Evolutionary conservation across 2,329 filamentous ascomycete genomes (phyloP), one percentile per base, ranked within the genome.

Genomic region (Penicillium sp.): DNA sequence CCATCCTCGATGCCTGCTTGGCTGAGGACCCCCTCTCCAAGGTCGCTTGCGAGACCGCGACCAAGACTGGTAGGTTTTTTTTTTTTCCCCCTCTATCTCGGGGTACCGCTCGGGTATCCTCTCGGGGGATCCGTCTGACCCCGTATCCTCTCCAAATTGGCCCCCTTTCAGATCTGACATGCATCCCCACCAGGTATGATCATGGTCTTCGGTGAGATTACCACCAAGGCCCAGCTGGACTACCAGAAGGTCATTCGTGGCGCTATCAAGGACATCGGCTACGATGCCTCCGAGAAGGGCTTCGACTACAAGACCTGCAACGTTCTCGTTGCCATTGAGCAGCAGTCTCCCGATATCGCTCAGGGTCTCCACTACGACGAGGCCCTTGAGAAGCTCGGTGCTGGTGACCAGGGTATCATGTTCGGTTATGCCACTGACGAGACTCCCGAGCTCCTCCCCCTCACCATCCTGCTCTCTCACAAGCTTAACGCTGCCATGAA

Each of bases 231-330:
- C 81, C 86, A 84, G 71, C 84, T 98, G 73, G 95, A 99, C 86
- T 99, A 97, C 90, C 95, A 99, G 82, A 96, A 93, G 85, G 86
- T 97, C 75, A 92, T 99, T 80, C 94, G 95, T 80, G 82, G 89
- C 68, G 88, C 93, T 78, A 93, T 99, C 87, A 94, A 97, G 88
- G 94, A 96, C 78, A 99, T 99, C 77, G 95, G 95, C 75, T 99
- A 98, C 83, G 95, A 99, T 83, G 87, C 90, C 82, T 98, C 95
- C 59, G 85, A 87, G 75, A 99, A 99, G 89, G 95, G 95, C 67
- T 99, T 99, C 83, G 95, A 99, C 85, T 97, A 97, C 92, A 98
- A 98, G 90, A 99, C 95, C 72, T 94, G 91, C 85, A 98, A 97
- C 85, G 87, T 99, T 76, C 89, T 98, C 73, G 93, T 98, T 74